phyloP scores from a whole-genome alignment of 768 basidiomycete species.

The Leucocoprinus birnbaumii region DNA sequence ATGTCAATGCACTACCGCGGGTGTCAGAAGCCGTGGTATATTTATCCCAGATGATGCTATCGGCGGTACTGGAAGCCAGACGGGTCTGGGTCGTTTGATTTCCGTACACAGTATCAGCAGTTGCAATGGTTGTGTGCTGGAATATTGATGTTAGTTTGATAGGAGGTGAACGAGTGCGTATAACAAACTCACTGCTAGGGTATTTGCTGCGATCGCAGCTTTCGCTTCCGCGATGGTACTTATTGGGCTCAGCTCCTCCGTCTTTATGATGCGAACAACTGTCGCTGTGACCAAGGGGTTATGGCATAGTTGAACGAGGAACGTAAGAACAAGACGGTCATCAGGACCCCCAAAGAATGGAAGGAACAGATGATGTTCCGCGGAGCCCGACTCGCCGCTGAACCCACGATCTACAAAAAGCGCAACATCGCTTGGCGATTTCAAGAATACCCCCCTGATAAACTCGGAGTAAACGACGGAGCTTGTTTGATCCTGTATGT shows the following conservation, averaged over 20 bases:
- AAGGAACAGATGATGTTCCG: constrained; percentile 64
- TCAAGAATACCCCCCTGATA: constrained; percentile 77
- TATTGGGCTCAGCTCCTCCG: constrained; percentile 30
- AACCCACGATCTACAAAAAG: constrained; percentile 81
- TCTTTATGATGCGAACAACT: constrained; percentile 59
- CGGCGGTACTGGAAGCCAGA: constrained; percentile 79
- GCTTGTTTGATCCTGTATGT: constrained; percentile 45
- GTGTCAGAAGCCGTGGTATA: constrained; percentile 33
- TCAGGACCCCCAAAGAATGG: constrained; percentile 96
- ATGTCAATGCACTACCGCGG: background rate
- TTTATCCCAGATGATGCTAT: constrained; percentile 72
- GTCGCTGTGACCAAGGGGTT: constrained; percentile 68
- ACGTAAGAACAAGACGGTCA: constrained; percentile 79
- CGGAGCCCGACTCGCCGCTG: constrained; percentile 20
- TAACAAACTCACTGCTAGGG: background rate
- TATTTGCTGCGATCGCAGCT: constrained; percentile 6
- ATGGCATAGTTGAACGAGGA: constrained; percentile 76
- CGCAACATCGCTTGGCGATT: constrained; percentile 72
- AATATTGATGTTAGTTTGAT: background rate
- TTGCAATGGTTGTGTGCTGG: constrained; percentile 38
- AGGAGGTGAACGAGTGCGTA: background rate
- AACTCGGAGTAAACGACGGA: constrained; percentile 76
- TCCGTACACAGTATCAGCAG: constrained; percentile 74
- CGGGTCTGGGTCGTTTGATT: constrained; percentile 58
- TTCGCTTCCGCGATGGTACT: constrained; percentile 25